Conservation (phyloP, 208 protist species). For the Acanthamoeba quina region DNA sequence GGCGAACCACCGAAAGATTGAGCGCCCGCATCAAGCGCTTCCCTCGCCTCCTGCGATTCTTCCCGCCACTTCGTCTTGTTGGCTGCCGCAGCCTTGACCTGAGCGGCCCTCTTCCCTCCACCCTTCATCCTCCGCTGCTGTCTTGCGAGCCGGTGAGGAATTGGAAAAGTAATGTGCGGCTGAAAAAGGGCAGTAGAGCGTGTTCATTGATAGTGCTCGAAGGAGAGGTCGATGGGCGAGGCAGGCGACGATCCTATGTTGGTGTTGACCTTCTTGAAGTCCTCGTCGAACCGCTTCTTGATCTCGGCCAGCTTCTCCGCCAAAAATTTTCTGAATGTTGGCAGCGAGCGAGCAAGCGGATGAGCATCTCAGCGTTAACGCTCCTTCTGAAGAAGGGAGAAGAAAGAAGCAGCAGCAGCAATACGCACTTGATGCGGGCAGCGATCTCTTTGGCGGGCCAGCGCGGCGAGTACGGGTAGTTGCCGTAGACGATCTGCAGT, state of each 20-base stretch:
- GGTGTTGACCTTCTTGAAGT: slow-evolving; percentile 20
- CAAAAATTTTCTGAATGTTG: background rate
- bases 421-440: background rate
- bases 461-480: slow-evolving; percentile 33
- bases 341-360: background rate
- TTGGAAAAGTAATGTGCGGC: too few relatives aligned
- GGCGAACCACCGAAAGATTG: background rate
- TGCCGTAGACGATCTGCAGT: background rate
- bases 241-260: background rate
- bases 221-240: background rate
- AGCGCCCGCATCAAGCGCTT: background rate
- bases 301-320: slow-evolving; percentile 4
- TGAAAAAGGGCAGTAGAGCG: too few relatives aligned
- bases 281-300: slow-evolving; percentile 11
- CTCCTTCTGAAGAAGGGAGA: background rate
- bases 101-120: background rate
- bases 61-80: background rate
- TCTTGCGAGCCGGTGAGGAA: too few relatives aligned
- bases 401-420: background rate
- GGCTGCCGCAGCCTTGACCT: background rate
- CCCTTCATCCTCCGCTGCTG: background rate
- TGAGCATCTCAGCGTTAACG: background rate
- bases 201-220: background rate
- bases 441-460: slow-evolving; percentile 15
- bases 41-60: background rate